Base-by-base conservation (phyloP, 2,329 filamentous ascomycete genomes). In the Diplodia seriata region DNA sequence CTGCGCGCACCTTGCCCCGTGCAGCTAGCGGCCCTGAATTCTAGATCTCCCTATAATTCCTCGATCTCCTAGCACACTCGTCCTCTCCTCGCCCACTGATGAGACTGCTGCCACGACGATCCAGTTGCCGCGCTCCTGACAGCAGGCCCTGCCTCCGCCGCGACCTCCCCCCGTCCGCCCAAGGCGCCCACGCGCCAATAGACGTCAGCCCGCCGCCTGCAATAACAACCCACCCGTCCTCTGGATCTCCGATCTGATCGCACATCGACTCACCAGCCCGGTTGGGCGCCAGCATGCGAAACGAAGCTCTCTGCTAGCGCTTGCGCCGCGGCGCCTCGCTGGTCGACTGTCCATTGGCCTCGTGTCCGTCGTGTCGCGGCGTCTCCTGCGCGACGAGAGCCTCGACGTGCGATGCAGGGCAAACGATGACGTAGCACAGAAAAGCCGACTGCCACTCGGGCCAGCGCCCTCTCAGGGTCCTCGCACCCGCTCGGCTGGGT, bases 351-450 rank as follows among this genome's bases (percentile, higher is more conserved):
- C 40, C 26, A 61, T 61, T 61, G 57, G 57, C 43, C 54, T 47
- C 43, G 43, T 7, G 36, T 33, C 31, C 31, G 18, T 8, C 18
- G 54, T 38, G 54, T n/a, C n/a, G 54, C 54, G 7, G 31, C 11
- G 33, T 15, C 54, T 55, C 31, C 53, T 62, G 57, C 40, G 59
- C 59, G 36, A 51, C 59, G n/a, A 53, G 59, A 63, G 59, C 59
- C 59, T 63, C 59, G 59, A 26, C 47, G 43, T 20, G 59, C 59
- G 11, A 62, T 63, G 59, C 59, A 63, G 59, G 59, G 59, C 59
- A 63, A 63, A 38, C 59, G 59, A 63, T 63, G 59, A 63, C 59
- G 59, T 63, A 63, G 59, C 59, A 63, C 59, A 53, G 26, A 63
- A 51, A 20, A 63, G 59, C 59, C 59, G 59, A 63, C 29, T 11